Base-by-base conservation (phyloP, 2,329 filamentous ascomycete genomes). In the Ophiostoma fasciatum region DNA sequence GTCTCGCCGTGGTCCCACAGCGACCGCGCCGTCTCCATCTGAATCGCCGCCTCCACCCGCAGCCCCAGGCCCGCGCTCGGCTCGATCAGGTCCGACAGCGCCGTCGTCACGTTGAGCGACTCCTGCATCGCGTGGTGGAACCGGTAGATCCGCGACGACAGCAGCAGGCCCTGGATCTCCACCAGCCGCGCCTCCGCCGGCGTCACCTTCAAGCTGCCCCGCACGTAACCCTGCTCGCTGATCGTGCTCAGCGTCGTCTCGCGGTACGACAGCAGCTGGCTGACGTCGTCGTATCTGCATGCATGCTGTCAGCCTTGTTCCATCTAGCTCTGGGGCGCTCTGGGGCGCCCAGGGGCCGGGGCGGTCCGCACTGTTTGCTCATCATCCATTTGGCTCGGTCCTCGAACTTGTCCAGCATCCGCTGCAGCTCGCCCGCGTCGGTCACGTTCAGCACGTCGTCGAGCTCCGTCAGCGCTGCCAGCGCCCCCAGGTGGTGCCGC, bases 1-100 rank as follows among this genome's bases (percentile, higher is more conserved):
- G 83, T 82, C 55, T 98, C 88, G 11, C 85, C 85, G 51, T 94
- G 81, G 43, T 92, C 84, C 88, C 90, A 98, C 1, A 98, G 62
- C 7, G 92, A 84, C 49, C 81, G 84, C 10, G 92, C 87, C 7
- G 82, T 73, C 54, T 96, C 90, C 36, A 88, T 71, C 44, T 78
- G 75, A 27, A 85, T 73, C 11, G 77, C 77, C 11, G 77, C 81
- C 49, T 85, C 79, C 30, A 94, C 73, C 39, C 76, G 71, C 3
- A 96, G 59, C 0, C 80, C 82, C n/a, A 83, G 56, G 0, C 71
- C 63, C 41, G 69, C 66, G 51, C 82, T 90, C 4, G 75, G 63
- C 6, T 63, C 53, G n/a, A 85, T 72, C 19, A 96, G 66, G 37
- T 82, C 75, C 11, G 75, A 81, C n/a, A 98, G 65, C 19, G 79